Conservation (phyloP, 2,329 filamentous ascomycete genomes). For the Didymosphaeria variabile region DNA sequence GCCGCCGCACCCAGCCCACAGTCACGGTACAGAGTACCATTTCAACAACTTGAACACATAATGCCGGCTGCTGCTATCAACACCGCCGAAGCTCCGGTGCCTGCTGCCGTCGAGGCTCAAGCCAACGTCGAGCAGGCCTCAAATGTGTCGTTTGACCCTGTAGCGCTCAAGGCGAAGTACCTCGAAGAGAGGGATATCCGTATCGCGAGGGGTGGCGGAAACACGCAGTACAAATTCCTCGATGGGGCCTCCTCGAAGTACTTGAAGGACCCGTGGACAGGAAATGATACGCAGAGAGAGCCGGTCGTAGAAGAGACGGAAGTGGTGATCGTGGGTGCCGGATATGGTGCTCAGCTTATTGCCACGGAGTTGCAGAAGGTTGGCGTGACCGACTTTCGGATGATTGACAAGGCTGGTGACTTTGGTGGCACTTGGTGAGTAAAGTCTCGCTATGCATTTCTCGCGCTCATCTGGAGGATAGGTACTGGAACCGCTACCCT, state of each 20-base stretch:
- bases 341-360: conserved; percentile 55
- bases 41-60: background rate
- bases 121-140: conserved; percentile 25
- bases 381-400: conserved; percentile 51
- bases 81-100: conserved; percentile 27
- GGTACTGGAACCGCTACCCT: conserved; percentile 55
- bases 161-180: conserved; percentile 38
- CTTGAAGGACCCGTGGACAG: conserved; percentile 41
- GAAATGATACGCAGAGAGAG: conserved; percentile 35
- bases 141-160: conserved; percentile 34
- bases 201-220: conserved; percentile 33
- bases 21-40: background rate
- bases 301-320: conserved; percentile 39
- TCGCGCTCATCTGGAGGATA: conserved; percentile 12
- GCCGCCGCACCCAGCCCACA: background rate
- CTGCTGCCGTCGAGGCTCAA: conserved; percentile 23
- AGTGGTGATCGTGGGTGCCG: conserved; percentile 54
- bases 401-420: conserved; percentile 58
- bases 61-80: conserved; percentile 15
- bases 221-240: conserved; percentile 39
- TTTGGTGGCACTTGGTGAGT: conserved; percentile 58
- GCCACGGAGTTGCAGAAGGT: conserved; percentile 52
- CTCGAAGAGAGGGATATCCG: conserved; percentile 40
- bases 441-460: background rate
- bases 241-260: conserved; percentile 37